These are phyloP conservation scores for Voacanga thouarsii DNA, from an alignment of 257 asterid species.

Conservation along the genomic window DNA sequence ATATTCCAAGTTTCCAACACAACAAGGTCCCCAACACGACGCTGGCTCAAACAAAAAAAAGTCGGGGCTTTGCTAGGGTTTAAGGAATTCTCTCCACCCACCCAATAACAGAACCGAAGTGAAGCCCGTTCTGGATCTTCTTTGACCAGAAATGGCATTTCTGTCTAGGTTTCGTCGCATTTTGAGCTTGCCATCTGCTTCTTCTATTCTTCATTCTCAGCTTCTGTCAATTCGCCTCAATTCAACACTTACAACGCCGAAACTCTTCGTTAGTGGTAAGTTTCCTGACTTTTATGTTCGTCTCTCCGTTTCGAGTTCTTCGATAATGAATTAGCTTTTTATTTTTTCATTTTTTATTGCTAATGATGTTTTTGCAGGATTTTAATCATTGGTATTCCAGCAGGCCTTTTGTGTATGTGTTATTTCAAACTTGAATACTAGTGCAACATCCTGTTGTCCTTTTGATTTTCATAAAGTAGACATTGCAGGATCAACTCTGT, in stretches of 20 bases:
- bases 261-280: slow-evolving; percentile 87
- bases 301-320: too few species aligned
- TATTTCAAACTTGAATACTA: background rate
- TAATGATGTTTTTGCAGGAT: background rate
- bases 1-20: too few species aligned
- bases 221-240: slow-evolving; percentile 53
- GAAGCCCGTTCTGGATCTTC: background rate
- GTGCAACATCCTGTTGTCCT: background rate
- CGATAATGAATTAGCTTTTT: background rate
- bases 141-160: slow-evolving; percentile 49
- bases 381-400: background rate
- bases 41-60: background rate
- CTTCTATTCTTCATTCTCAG: slow-evolving; percentile 41
- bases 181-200: slow-evolving; percentile 33
- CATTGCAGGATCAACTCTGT: background rate
- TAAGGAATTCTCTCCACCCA: background rate
- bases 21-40: too few species aligned
- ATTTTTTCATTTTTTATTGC: background rate
- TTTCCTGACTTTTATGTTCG: background rate
- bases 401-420: too few species aligned
- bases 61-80: slow-evolving; percentile 12
- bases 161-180: slow-evolving; percentile 58
- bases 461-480: background rate
- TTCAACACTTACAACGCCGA: slow-evolving; percentile 79
- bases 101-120: background rate